Evolutionary conservation across 108 stramenopile genomes (phyloP).

Genomic region (Fistulifera pelliculosa): DNA sequence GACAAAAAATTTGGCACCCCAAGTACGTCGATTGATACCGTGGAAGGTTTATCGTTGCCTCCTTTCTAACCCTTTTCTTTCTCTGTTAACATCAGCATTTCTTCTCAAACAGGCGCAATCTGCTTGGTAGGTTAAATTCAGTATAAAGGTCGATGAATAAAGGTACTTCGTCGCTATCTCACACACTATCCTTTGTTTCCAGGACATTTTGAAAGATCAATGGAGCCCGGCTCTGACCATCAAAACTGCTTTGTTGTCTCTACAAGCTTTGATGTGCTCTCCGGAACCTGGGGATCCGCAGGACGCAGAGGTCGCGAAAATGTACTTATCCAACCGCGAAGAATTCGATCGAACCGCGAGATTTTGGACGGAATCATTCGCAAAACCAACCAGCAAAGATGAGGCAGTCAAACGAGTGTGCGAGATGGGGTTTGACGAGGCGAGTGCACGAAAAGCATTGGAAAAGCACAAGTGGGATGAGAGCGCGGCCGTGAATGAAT

Average conservation of each 20-base stretch:
- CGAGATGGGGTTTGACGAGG: conserved; percentile 95
- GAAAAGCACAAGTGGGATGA: conserved; percentile 87
- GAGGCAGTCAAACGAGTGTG: conserved; percentile 68
- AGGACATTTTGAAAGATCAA: conserved; percentile 97
- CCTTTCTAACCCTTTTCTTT: too few relatives aligned
- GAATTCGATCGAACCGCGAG: conserved; percentile 84
- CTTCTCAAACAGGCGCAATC: conserved; percentile 93
- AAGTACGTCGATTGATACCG: conserved; percentile 24
- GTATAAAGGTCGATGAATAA: too few relatives aligned
- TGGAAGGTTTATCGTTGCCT: too few relatives aligned
- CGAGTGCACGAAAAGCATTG: conserved; percentile 71
- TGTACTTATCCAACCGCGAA: conserved; percentile 73
- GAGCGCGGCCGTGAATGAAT: conserved; percentile 78
- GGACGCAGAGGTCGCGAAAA: conserved; percentile 91
- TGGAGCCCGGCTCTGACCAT: conserved; percentile 97
- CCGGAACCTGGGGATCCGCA: conserved; percentile 92
- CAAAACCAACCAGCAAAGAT: conserved; percentile 61
- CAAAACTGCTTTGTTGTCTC: conserved; percentile 86
- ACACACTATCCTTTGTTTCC: background rate
- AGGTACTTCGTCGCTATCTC: conserved; percentile 1
- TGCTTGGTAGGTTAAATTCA: conserved; percentile 66
- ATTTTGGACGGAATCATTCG: conserved; percentile 91
- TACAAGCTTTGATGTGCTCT: conserved; percentile 88
- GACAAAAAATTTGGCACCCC: conserved; percentile 98
- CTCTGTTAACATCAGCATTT: conserved; percentile 25